Evolutionary conservation across 2,329 filamentous ascomycete genomes (phyloP).

Genomic region (Claviceps pazoutovae): DNA sequence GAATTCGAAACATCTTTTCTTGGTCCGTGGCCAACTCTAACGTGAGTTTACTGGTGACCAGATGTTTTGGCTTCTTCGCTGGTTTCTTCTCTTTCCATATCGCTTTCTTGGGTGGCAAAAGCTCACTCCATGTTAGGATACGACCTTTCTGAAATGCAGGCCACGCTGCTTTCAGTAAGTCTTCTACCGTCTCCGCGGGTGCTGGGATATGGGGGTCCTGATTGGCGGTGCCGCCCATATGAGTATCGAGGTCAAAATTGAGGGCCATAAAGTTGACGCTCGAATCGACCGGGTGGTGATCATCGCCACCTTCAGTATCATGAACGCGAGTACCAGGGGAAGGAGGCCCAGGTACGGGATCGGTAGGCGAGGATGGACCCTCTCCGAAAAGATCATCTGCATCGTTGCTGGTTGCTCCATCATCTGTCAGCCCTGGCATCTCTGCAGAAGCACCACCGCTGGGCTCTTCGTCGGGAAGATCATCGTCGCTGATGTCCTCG

Average conservation of each 20-base stretch:
- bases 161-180: conserved; percentile 66
- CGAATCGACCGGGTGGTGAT: conserved; percentile 18
- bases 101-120: conserved; percentile 70
- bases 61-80: conserved; percentile 61
- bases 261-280: conserved; percentile 25
- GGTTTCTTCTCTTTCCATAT: conserved; percentile 69
- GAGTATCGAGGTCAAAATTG: conserved; percentile 35
- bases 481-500: conserved; percentile 83
- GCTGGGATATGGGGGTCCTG: conserved; percentile 52
- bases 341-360: conserved; percentile 25
- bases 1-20: conserved; percentile 71
- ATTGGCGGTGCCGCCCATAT: conserved; percentile 30
- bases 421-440: conserved; percentile 42
- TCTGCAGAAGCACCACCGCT: conserved; percentile 29
- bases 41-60: conserved; percentile 76
- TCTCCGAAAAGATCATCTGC: conserved; percentile 59
- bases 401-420: conserved; percentile 45
- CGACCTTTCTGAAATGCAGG: conserved; percentile 66
- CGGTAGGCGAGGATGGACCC: conserved; percentile 35
- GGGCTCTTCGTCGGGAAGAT: conserved; percentile 65
- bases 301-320: conserved; percentile 24
- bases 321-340: conserved; percentile 31
- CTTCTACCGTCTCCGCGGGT: conserved; percentile 57
- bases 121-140: conserved; percentile 64
- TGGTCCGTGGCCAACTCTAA: conserved; percentile 78